These are phyloP conservation scores for Trichoderma gamsii DNA, from an alignment of 495 filamentous ascomycete species.

Conservation along the genomic window DNA sequence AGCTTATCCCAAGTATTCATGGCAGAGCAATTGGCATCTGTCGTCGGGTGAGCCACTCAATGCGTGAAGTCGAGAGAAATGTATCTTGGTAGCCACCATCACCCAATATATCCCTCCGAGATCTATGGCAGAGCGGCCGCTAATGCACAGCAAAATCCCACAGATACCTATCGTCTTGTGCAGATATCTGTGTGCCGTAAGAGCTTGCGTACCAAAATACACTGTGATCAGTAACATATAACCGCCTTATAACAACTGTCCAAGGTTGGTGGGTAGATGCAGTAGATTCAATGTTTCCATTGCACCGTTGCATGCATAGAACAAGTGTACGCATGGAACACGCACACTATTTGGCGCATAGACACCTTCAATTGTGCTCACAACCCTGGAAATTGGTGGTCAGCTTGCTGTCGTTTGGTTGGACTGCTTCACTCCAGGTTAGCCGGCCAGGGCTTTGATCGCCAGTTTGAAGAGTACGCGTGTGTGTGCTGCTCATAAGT, in stretches of 20 bases:
- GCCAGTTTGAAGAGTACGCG: not conserved
- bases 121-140: constrained; percentile 41
- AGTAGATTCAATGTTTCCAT: not conserved
- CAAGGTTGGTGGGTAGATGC: not conserved
- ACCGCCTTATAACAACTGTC: not conserved
- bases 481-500: not conserved
- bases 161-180: not conserved
- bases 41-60: not conserved
- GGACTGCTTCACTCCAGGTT: not conserved
- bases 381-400: constrained; percentile 3
- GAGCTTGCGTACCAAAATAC: not conserved
- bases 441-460: not conserved
- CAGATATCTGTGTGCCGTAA: constrained; percentile 3
- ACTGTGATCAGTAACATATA: not conserved
- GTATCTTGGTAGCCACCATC: constrained; percentile 4
- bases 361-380: not conserved
- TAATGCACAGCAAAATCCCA: constrained; percentile 39
- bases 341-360: not conserved
- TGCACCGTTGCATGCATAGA: constrained; percentile 8
- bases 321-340: not conserved
- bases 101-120: constrained; percentile 30
- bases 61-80: constrained; percentile 22
- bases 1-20: not conserved
- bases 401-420: not conserved
- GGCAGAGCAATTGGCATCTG: not conserved